These are phyloP conservation scores for Monosporascus ibericus DNA, from an alignment of 2,329 filamentous ascomycete genomes.

Conservation along the genomic window DNA sequence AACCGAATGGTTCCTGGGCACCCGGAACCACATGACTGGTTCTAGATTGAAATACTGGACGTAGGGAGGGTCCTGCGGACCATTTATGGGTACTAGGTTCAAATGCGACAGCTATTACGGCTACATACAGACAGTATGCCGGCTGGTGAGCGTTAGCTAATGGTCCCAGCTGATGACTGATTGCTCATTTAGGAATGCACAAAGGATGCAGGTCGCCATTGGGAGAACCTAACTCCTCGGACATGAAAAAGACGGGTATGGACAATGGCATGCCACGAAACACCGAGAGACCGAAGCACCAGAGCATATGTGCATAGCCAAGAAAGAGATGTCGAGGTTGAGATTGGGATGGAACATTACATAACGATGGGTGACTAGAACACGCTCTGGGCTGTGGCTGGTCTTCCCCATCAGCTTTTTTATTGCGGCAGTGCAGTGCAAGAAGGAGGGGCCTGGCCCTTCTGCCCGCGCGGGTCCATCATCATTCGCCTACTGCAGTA, in stretches of 20 bases:
- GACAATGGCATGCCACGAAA: not conserved
- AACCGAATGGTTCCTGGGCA: not conserved
- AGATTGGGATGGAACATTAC: not conserved
- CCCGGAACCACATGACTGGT: not conserved
- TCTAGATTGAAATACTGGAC: not conserved
- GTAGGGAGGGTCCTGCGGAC: not conserved
- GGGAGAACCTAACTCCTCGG: not conserved
- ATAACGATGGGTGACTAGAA: not conserved
- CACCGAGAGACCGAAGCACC: not conserved
- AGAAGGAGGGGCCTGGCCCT: no score
- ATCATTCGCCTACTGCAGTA: not conserved
- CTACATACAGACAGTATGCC: no score
- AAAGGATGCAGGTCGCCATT: not conserved
- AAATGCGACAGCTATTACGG: no score
- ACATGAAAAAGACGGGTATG: not conserved
- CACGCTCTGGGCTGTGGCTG: not conserved
- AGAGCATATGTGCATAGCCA: no score
- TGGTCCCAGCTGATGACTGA: no score
- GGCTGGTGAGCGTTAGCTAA: no score
- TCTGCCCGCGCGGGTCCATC: no score
- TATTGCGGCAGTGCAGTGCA: no score
- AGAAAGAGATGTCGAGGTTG: not conserved
- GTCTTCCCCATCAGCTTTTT: not conserved
- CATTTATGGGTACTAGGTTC: not conserved
- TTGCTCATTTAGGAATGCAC: no score